These are phyloP conservation scores for Lunasporangiospora selenospora DNA, from an alignment of 192 early-diverging fungal species.

Conservation along the genomic window DNA sequence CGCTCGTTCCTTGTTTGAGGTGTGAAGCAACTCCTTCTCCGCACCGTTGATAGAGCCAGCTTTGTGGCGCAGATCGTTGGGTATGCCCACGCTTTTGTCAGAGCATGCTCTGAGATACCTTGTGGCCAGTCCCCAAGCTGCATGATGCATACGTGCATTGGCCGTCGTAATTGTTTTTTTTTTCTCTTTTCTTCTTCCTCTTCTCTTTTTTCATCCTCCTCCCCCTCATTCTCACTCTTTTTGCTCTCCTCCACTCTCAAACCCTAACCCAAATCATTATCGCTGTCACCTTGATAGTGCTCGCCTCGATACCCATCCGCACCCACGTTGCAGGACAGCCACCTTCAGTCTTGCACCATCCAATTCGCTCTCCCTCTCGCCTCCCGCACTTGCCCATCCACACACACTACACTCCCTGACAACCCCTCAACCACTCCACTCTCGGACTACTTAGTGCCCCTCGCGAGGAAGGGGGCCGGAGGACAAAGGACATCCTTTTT, in stretches of 20 bases:
- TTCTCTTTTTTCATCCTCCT: not conserved
- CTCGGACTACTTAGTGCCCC: not conserved
- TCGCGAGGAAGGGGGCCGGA: no score
- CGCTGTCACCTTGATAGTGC: not conserved
- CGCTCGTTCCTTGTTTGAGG: no score
- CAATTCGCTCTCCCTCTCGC: not conserved
- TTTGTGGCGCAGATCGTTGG: not conserved
- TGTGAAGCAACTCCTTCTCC: no score
- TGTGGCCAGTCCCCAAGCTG: slow-evolving; percentile 3
- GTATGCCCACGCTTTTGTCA: not conserved
- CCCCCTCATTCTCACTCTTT: not conserved
- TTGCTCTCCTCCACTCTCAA: not conserved
- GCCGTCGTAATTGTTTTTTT: not conserved
- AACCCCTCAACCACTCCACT: not conserved
- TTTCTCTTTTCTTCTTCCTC: not conserved
- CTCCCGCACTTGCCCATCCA: not conserved
- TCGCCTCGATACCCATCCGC: not conserved
- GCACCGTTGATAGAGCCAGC: no score
- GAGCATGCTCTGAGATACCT: no score
- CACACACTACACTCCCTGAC: not conserved
- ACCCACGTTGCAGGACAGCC: not conserved
- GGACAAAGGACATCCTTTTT: not conserved
- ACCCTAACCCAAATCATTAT: not conserved
- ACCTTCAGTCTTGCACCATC: not conserved
- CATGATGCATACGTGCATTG: not conserved